Conservation (phyloP, 2,329 filamentous ascomycete genomes). For the Xylaria sp. region DNA sequence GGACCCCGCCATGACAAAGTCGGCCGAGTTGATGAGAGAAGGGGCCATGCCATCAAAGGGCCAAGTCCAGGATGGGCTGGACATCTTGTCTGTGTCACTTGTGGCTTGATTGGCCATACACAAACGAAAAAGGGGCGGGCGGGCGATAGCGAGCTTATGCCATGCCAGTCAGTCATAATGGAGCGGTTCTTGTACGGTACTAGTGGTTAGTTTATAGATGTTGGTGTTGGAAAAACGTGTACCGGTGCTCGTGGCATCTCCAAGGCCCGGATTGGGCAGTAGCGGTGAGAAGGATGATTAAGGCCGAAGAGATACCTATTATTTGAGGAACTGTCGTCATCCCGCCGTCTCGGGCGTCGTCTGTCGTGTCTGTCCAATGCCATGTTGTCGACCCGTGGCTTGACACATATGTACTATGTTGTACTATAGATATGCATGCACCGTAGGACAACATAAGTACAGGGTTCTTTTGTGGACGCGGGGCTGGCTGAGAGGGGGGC, state of each 20-base stretch:
- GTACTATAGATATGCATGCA: too few relatives aligned
- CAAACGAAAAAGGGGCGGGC: not conserved
- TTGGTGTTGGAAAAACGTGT: too few relatives aligned
- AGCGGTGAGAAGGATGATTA: not conserved
- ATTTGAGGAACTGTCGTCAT: constrained; percentile 33
- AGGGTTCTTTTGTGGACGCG: constrained; percentile 3
- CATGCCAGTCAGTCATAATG: not conserved
- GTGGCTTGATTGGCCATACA: constrained; percentile 34
- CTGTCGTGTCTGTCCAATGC: constrained; percentile 12
- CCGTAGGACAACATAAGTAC: too few relatives aligned
- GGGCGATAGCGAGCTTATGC: constrained; percentile 10
- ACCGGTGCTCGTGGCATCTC: not conserved
- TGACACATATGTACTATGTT: too few relatives aligned
- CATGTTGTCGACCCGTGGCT: too few relatives aligned
- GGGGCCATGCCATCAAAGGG: constrained; percentile 85
- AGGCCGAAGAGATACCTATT: not conserved
- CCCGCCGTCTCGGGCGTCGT: constrained; percentile 1
- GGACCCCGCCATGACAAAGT: constrained; percentile 87
- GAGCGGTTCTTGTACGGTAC: not conserved
- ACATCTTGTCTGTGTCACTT: constrained; percentile 54
- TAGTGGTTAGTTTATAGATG: not conserved
- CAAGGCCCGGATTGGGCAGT: not conserved
- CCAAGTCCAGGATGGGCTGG: constrained; percentile 72
- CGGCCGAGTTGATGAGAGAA: constrained; percentile 83
- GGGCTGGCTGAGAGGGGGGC: constrained; percentile 10